These are phyloP conservation scores for Halteria grandinella DNA, from an alignment of 73 alveolate genomes.

Conservation along the genomic window DNA sequence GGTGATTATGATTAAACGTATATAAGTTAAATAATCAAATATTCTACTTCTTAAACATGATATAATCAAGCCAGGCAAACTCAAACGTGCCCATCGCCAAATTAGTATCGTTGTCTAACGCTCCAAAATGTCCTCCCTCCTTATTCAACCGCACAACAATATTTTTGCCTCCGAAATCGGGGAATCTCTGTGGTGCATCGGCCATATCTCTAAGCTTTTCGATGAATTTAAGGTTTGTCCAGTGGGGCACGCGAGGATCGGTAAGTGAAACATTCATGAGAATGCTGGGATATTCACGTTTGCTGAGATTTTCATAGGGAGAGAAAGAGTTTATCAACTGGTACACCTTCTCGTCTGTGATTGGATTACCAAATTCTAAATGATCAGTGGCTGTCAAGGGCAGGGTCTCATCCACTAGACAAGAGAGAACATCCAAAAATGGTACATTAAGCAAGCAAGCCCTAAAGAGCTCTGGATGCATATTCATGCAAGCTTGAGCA, in stretches of 20 bases:
- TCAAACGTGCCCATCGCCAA: conserved; percentile 46
- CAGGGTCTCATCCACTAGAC: conserved; percentile 70
- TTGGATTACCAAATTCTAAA: conserved; percentile 91
- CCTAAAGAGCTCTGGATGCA: conserved; percentile 84
- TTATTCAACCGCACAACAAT: conserved; percentile 46
- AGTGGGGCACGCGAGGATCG: conserved; percentile 84
- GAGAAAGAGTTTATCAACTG: conserved; percentile 68
- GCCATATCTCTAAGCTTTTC: conserved; percentile 73
- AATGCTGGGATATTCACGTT: conserved; percentile 79
- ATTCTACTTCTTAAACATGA: conserved; percentile 62
- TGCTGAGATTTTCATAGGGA: conserved; percentile 86
- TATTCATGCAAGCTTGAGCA: conserved; percentile 77
- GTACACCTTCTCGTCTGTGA: conserved; percentile 40
- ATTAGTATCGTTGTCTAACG: conserved; percentile 42
- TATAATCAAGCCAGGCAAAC: conserved; percentile 64
- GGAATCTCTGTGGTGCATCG: conserved; percentile 43
- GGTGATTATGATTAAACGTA: too few relatives aligned
- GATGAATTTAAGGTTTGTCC: conserved; percentile 81
- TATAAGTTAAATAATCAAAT: too few relatives aligned
- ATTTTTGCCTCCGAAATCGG: conserved; percentile 60
- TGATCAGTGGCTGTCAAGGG: conserved; percentile 83
- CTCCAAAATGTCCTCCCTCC: conserved; percentile 68
- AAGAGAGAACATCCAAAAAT: conserved; percentile 80
- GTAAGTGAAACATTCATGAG: conserved; percentile 72
- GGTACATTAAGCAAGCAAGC: conserved; percentile 84